Evolutionary conservation across 2,329 filamentous ascomycete genomes (phyloP), one percentile per base, ranked within the genome.

Genomic region (Ophiocordyceps robertsii): DNA sequence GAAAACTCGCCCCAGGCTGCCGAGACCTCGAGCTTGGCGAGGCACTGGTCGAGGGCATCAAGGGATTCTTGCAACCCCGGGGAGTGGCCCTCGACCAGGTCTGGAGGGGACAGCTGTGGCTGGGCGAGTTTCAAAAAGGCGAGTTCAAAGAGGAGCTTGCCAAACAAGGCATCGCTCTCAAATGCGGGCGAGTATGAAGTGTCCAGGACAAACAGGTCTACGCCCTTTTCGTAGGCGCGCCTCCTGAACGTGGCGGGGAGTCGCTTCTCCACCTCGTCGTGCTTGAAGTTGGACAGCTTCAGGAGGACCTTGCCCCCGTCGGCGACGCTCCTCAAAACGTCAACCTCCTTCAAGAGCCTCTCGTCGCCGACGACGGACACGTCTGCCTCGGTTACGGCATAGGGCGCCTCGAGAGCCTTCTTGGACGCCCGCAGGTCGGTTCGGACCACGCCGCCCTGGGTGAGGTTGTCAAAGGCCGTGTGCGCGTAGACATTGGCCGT

Each of bases 251-350:
- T 60, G 32, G 72, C 69, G 2, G 86, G 77, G 6, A 98, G 68
- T 53, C 84, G 81, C 74, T 93, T 94, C 68, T 96, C 90, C 7
- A 89, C 61, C 31, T 95, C 88, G 37, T 93, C 90, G 41, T 87
- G 77, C 66, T 94, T 95, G 60, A 86, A 77, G 51, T 79, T 81
- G 27, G 85, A 73, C 21, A 92, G 72, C 55, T 80, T 84, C 36
- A 95, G 56, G 43, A 95, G 73, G 37, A 95, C 62, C 49, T 79
- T 82, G 43, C 83, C 84, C 42, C 77, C 77, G 35, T 73, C 54
- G 64, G 84, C 86, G 47, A 90, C 67, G 40, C 74, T 80, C 48
- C 78, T 73, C 31, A 89, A 58, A 19, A 93, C 68, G 50, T 90
- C 79, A 43, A 95, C 72, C 21, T 87, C 80, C 50, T 82, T 79